These are phyloP conservation scores for Pythium chondricola DNA, from an alignment of 352 stramenopile species.

Conservation along the genomic window DNA sequence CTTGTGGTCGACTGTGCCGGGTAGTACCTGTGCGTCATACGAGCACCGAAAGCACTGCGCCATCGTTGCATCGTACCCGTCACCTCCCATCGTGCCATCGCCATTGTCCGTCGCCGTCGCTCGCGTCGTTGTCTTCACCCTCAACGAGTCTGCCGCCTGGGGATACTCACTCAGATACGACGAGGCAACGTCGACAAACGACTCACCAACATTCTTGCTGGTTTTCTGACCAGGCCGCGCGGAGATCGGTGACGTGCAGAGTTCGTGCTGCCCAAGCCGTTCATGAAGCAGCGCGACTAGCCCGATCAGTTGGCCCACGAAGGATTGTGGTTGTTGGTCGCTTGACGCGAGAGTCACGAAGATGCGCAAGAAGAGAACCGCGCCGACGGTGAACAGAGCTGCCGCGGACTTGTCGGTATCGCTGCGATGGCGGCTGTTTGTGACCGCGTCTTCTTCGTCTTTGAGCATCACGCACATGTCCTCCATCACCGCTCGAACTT, in stretches of 20 bases:
- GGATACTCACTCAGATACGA: conserved; percentile 3
- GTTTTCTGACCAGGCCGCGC: conserved; percentile 5
- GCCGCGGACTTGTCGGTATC: conserved; percentile 33
- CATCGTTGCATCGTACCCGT: conserved; percentile 35
- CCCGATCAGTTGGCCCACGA: conserved; percentile 2
- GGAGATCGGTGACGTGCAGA: conserved; percentile 7
- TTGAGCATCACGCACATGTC: conserved; percentile 54
- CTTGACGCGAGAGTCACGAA: conserved; percentile 12
- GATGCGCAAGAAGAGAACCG: conserved; percentile 45
- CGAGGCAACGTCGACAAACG: conserved; percentile 13
- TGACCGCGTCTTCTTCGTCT: conserved; percentile 47
- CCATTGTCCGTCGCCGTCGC: neutral
- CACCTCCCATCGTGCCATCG: conserved; percentile 5
- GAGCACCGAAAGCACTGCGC: conserved; percentile 70
- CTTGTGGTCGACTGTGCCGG: conserved; percentile 56
- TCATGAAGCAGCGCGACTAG: conserved; percentile 14
- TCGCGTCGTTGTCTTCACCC: neutral
- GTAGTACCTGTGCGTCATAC: conserved; percentile 66
- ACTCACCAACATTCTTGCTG: neutral
- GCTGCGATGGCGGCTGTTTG: conserved; percentile 27
- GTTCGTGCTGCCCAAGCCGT: conserved; percentile 14
- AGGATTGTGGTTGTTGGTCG: neutral
- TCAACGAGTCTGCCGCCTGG: neutral
- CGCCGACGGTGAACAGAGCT: conserved; percentile 42
- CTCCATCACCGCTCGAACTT: conserved; percentile 7